These are phyloP conservation scores for Chaetomiaceae sp. DNA, from an alignment of 2,329 filamentous ascomycete genomes.

Conservation along the genomic window DNA sequence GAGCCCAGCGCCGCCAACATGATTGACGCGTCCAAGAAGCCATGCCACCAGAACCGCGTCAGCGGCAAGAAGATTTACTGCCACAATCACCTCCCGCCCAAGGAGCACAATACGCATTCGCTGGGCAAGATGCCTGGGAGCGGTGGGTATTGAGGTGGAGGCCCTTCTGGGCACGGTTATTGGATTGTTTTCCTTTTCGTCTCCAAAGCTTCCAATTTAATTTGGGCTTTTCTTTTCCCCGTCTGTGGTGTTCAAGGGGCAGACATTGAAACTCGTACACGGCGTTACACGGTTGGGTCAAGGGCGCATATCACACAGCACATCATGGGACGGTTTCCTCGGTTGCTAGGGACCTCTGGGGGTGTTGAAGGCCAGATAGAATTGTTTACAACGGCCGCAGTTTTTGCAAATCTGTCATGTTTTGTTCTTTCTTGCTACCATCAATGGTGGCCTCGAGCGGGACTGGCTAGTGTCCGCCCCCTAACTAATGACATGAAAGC, in stretches of 20 bases:
- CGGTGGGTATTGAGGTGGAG: conserved; percentile 33
- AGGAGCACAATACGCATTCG: conserved; percentile 43
- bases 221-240: not conserved
- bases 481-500: too few species aligned
- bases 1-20: conserved; percentile 47
- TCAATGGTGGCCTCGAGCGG: too few species aligned
- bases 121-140: conserved; percentile 54
- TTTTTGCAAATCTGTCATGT: not conserved
- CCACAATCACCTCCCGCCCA: conserved; percentile 53
- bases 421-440: not conserved
- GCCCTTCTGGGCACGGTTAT: not conserved
- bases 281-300: conserved; percentile 7
- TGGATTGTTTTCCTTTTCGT: not conserved
- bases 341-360: not conserved
- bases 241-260: not conserved
- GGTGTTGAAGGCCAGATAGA: conserved; percentile 5
- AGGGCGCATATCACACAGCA: conserved; percentile 6
- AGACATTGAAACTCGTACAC: conserved; percentile 6
- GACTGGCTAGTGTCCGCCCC: too few species aligned
- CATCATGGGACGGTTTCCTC: conserved; percentile 4
- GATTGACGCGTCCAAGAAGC: conserved; percentile 60
- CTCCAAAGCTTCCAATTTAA: not conserved
- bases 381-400: not conserved
- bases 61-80: conserved; percentile 50
- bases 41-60: conserved; percentile 37